Evolutionary conservation across 768 basidiomycete species (phyloP).

Genomic region (Podaxis pistillaris): DNA sequence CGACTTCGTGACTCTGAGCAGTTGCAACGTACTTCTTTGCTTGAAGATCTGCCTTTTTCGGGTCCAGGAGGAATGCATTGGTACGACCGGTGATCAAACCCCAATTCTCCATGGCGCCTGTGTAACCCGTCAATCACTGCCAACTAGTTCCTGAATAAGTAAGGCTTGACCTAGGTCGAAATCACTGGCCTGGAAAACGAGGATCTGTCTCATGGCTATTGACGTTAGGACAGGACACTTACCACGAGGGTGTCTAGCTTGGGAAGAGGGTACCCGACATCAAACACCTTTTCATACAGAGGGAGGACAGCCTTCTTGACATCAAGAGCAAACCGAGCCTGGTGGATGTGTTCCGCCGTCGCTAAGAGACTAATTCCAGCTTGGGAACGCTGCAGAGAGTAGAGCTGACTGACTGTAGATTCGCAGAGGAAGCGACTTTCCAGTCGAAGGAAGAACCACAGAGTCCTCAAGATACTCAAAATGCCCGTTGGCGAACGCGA

Average conservation of each 20-base stretch:
- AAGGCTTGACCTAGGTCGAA: constrained; percentile 70
- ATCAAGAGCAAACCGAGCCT: constrained; percentile 84
- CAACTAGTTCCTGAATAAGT: background rate
- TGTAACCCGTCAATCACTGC: constrained; percentile 6
- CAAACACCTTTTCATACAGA: constrained; percentile 90
- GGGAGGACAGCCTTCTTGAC: constrained; percentile 81
- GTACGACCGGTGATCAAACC: constrained; percentile 91
- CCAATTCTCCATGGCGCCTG: constrained; percentile 92
- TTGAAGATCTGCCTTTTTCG: constrained; percentile 64
- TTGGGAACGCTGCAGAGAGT: background rate
- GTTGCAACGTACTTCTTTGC: constrained; percentile 79
- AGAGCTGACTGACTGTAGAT: constrained; percentile 63
- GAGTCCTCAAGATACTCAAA: constrained; percentile 75
- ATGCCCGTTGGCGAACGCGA: constrained; percentile 81
- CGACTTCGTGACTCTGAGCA: constrained; percentile 84
- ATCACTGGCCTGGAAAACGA: constrained; percentile 57
- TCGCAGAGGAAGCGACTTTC: constrained; percentile 77
- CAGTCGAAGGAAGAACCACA: constrained; percentile 77
- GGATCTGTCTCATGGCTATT: background rate
- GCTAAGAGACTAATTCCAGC: constrained; percentile 37
- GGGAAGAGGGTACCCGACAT: constrained; percentile 88
- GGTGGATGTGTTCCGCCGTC: constrained; percentile 78
- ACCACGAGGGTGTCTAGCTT: constrained; percentile 93
- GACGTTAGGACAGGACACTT: constrained; percentile 23
- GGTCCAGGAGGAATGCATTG: constrained; percentile 75